Base-by-base conservation (phyloP, 202 grass and related monocot species). In the Tripidium arundinaceum region DNA sequence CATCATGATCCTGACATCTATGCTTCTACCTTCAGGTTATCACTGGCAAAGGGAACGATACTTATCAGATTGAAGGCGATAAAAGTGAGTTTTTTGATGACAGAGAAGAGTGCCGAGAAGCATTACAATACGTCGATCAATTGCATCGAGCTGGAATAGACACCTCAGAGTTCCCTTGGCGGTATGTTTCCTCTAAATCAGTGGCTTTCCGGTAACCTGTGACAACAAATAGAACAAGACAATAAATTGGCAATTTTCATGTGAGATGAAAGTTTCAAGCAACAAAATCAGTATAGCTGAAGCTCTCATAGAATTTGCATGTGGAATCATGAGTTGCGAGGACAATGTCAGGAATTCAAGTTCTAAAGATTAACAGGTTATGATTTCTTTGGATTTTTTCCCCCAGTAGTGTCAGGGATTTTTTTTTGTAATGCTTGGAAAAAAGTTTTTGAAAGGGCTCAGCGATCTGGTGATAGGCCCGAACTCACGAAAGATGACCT, bases 141-240 rank as follows among this genome's bases (percentile, higher is more conserved):
- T n/a, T n/a, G n/a, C n/a, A n/a, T n/a, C n/a, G n/a, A n/a, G n/a
- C n/a, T n/a, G n/a, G n/a, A n/a, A n/a, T n/a, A n/a, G n/a, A n/a
- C n/a, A n/a, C n/a, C n/a, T n/a, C n/a, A n/a, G n/a, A n/a, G n/a
- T n/a, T n/a, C n/a, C n/a, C n/a, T n/a, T n/a, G n/a, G n/a, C n/a
- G n/a, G n/a, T n/a, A n/a, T n/a, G n/a, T n/a, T n/a, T n/a, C n/a
- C n/a, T n/a, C n/a, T n/a, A n/a, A n/a, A n/a, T n/a, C n/a, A n/a
- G n/a, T n/a, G n/a, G n/a, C n/a, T n/a, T n/a, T n/a, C n/a, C 16
- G 94, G 94, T 80, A 97, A 90, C 86, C 94, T 97, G 89, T 70
- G 68, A 71, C 11, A 91, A 68, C 12, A 67, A 26, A 84, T 45
- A 68, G 27, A 80, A 65, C 34, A 73, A 76, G 22, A 64, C 57